phyloP scores from a whole-genome alignment of 176 grass and related monocot genomes.

The Neostapfia colusana region DNA sequence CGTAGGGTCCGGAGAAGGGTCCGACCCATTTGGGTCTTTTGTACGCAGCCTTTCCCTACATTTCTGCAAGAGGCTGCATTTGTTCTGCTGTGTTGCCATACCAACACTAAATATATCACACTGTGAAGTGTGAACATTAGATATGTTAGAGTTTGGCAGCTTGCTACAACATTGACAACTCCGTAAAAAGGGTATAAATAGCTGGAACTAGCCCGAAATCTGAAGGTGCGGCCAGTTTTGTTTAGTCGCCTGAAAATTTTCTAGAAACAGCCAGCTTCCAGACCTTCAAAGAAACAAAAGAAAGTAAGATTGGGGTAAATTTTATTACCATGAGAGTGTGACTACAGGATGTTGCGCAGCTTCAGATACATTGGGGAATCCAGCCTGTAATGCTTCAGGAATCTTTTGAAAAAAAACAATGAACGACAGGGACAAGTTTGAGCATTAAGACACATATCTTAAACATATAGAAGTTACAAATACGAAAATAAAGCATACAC shows the following conservation, averaged over 20 bases:
- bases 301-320: not conserved
- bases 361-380: constrained; percentile 70
- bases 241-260: not conserved
- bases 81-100: constrained; percentile 14
- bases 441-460: constrained; percentile 30
- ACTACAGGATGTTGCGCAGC: constrained; percentile 80
- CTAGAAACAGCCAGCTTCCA: not conserved
- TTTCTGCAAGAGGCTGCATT: no score
- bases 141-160: not conserved
- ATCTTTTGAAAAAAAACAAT: constrained; percentile 61
- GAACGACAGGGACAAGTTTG: constrained; percentile 22
- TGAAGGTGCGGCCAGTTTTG: not conserved
- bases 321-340: constrained; percentile 80
- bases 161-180: not conserved
- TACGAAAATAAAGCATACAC: constrained; percentile 10
- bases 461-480: constrained; percentile 15
- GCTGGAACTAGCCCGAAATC: not conserved
- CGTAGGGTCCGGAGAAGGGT: no score
- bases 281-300: not conserved
- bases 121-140: not conserved
- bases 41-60: no score
- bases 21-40: no score
- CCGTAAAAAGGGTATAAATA: not conserved
- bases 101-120: constrained; percentile 9
- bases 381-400: constrained; percentile 80